These are phyloP conservation scores for Typha latifolia DNA, from an alignment of 176 grass and related monocot genomes.

Conservation along the genomic window DNA sequence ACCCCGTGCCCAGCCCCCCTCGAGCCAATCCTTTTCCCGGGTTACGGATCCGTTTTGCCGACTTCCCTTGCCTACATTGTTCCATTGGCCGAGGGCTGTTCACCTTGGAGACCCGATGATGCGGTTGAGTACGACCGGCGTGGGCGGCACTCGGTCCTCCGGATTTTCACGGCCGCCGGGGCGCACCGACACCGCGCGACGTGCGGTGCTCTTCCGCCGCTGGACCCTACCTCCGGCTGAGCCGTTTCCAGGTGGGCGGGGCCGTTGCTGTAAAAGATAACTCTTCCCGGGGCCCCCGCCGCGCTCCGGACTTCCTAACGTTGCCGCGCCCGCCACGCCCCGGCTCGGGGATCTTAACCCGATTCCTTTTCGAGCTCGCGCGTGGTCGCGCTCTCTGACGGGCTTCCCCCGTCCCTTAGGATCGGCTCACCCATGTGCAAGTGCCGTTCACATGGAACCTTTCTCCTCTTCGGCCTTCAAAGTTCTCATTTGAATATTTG, in stretches of 20 bases:
- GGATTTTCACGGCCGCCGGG: conserved; percentile 57
- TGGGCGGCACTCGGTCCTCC: conserved; percentile 39
- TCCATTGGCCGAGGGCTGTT: conserved; percentile 29
- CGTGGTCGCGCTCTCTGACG: too few species aligned
- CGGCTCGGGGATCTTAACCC: conserved; percentile 44
- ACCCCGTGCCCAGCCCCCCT: background rate
- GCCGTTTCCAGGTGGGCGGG: conserved; percentile 47
- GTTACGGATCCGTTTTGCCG: conserved; percentile 29
- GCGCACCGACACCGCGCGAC: conserved; percentile 42
- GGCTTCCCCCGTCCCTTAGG: too few species aligned
- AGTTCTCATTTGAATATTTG: conserved; percentile 31
- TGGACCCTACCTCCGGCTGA: conserved; percentile 55
- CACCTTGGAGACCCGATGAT: conserved; percentile 60
- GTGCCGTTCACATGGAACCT: conserved; percentile 46
- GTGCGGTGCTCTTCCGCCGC: conserved; percentile 57
- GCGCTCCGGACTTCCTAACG: conserved; percentile 50
- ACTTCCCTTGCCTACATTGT: conserved; percentile 31
- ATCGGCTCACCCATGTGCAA: conserved; percentile 23
- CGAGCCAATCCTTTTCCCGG: conserved; percentile 28
- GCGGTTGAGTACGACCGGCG: conserved; percentile 51
- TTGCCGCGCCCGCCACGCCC: conserved; percentile 44
- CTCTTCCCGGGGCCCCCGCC: conserved; percentile 60
- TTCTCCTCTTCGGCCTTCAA: conserved; percentile 47
- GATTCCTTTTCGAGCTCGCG: conserved; percentile 28
- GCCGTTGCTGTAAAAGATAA: conserved; percentile 74